phyloP scores from a whole-genome alignment of 2,329 filamentous ascomycete genomes.

The Huntiella abstrusa region DNA sequence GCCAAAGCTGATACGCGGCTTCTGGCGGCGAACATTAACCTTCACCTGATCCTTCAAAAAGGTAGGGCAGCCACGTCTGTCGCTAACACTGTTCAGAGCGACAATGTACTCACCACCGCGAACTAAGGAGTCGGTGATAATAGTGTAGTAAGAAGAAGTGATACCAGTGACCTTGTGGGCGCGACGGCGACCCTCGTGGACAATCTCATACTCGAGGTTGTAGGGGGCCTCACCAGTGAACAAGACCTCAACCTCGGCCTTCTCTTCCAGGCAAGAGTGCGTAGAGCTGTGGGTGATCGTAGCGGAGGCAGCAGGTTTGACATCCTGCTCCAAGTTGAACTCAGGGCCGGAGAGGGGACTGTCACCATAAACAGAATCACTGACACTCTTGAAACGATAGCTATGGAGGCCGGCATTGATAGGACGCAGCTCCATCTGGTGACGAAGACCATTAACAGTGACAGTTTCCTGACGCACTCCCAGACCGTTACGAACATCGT shows the following conservation, averaged over 20 bases:
- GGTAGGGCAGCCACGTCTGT: constrained; percentile 71
- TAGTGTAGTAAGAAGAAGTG: constrained; percentile 41
- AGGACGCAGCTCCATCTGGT: constrained; percentile 72
- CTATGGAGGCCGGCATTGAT: constrained; percentile 65
- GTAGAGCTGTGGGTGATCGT: constrained; percentile 39
- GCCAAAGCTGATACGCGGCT: constrained; percentile 72
- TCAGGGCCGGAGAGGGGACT: constrained; percentile 41
- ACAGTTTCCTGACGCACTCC: constrained; percentile 35
- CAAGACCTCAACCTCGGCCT: constrained; percentile 52
- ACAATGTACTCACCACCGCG: constrained; percentile 83
- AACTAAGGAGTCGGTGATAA: constrained; percentile 54
- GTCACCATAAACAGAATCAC: constrained; percentile 62
- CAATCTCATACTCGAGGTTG: constrained; percentile 76
- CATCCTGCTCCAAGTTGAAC: constrained; percentile 62
- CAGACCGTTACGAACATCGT: constrained; percentile 49
- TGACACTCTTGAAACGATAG: constrained; percentile 67
- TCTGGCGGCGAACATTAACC: constrained; percentile 73
- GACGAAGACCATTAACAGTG: constrained; percentile 49
- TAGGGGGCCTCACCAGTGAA: constrained; percentile 75
- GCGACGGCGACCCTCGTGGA: constrained; percentile 72
- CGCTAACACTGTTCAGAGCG: constrained; percentile 68
- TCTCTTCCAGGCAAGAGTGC: constrained; percentile 67
- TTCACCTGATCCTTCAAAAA: constrained; percentile 69
- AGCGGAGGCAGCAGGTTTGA: constrained; percentile 81
- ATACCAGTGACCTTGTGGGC: constrained; percentile 49